Conservation (phyloP, 306 rosid species). For the Lotus japonicus region DNA sequence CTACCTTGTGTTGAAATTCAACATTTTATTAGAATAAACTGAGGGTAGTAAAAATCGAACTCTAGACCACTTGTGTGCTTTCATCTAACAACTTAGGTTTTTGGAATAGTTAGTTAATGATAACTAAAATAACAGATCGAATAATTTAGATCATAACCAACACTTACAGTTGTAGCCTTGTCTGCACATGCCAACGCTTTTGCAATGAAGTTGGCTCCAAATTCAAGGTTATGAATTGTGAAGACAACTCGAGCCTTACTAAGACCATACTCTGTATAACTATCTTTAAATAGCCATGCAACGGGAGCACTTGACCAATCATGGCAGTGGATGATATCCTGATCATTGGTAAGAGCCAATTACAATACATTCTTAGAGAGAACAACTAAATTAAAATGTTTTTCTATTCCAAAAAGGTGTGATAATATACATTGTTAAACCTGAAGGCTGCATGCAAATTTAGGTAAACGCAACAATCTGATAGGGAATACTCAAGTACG, state of each 20-base stretch:
- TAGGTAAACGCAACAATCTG: background rate
- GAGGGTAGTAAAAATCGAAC: no score
- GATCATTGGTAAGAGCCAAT: conserved; percentile 32
- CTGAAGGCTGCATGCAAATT: background rate
- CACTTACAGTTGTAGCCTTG: conserved; percentile 92
- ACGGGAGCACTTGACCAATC: conserved; percentile 99
- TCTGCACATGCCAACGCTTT: conserved; percentile 68
- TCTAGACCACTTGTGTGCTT: background rate
- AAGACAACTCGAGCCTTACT: conserved; percentile 75
- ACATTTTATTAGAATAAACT: no score
- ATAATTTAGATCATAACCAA: conserved; percentile 8
- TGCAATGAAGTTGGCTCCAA: conserved; percentile 65
- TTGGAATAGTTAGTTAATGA: background rate
- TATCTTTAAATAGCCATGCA: conserved; percentile 93
- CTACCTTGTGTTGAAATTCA: no score
- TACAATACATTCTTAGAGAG: conserved; percentile 13
- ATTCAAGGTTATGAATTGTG: conserved; percentile 97
- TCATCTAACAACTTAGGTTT: background rate
- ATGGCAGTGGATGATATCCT: conserved; percentile 99
- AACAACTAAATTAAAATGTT: background rate
- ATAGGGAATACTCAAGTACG: background rate
- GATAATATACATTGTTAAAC: background rate
- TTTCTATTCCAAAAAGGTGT: background rate
- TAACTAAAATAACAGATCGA: background rate
- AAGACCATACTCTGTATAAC: conserved; percentile 73